Base-by-base conservation (phyloP, 257 asterid species). In the Catharanthus roseus region DNA sequence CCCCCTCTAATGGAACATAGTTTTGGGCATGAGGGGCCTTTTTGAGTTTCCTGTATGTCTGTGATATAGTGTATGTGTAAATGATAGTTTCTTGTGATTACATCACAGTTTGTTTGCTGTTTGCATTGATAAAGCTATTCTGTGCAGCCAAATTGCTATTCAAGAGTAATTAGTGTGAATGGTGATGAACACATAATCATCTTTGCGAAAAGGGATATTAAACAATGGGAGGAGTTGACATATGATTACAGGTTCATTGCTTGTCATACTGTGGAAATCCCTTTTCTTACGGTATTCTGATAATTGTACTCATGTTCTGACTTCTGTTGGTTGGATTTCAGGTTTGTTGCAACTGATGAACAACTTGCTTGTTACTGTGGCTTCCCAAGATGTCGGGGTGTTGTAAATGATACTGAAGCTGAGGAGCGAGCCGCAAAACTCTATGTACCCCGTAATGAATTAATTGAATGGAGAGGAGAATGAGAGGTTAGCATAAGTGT, bases 71-170 rank as follows among this genome's bases (percentile, higher is more conserved):
- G 56, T 16, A 60, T 60, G 16, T 2, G 21, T 33, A 36, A 60
- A 33, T 24, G 6, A 33, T 23, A 29, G 18, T 50, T 33, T 19
- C 49, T 45, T 47, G 16, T 28, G 10, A 31, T 11, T 26, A 60
- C 49, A 19, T 44, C 13, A 10, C 1, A 4, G 41, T 13, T 29
- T 24, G 33, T 21, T 18, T 69, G 57, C 36, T 53, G 26, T 10
- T 44, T 45, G 31, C 41, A 74, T 44, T 66, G 60, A 51, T 67
- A 44, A 26, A 41, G 44, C 45, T 60, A 31, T 77, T 65, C 67
- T 51, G 42, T 74, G 82, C 97, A 95, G 99, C 96, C 99, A 49
- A 95, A 95, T 81, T 95, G 99, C 82, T 91, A 95, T 76, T 95
- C 99, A 2, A 86, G 99, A 71, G 90, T 84, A 50, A 86, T 95